Evolutionary conservation across 495 filamentous ascomycete species (phyloP), one percentile per base, ranked within the genome.

Genomic region (Monascus purpureus): DNA sequence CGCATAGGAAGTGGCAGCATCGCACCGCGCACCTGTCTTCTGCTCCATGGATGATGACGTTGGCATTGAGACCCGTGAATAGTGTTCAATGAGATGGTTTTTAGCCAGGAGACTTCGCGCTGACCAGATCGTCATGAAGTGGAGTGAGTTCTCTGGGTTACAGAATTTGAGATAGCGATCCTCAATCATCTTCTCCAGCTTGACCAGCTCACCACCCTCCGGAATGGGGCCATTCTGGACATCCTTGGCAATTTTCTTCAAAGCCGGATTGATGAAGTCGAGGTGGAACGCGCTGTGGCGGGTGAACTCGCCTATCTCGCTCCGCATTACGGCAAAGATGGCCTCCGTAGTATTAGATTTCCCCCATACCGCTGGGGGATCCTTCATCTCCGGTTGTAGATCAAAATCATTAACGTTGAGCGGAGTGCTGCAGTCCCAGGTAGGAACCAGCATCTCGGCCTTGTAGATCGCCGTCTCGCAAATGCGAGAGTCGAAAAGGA

Each of bases 391-490:
- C 1, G 60, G 49, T 30, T 53, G 57, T 7, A 75, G 46, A 15
- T 75, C 70, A 25, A 43, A 64, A 39, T 77, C 70, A 35, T 68
- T 69, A 13, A 73, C 55, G 39, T 75, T 73, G 16, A 68, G 46
- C 20, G 72, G 70, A 14, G 49, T 38, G 22, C 38, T 49, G 43
- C 69, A 73, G 47, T 74, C 65, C 68, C 70, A 76, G 16, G 55
- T 67, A 0, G 70, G 72, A 39, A 42, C 37, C 8, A 73, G 41
- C 4, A 39, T 50, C 1, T 46, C 32, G 6, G 39, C 39, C 36
- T 55, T 61, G 28, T 47, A 46, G 20, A 58, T 45, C 4, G 56
- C 31, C 22, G 72, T 41, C 37, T 70, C 64, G 44, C 59, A 28
- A 13, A 70, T 59, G 19, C 72, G 70, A 33, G 33, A 37, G 35